A percentile compares a stretch with the other conserved stretches of the same genome.
phyloP scores from a whole-genome alignment of 192 early-diverging fungal genomes.

The Gaertneriomyces sp. region DNA sequence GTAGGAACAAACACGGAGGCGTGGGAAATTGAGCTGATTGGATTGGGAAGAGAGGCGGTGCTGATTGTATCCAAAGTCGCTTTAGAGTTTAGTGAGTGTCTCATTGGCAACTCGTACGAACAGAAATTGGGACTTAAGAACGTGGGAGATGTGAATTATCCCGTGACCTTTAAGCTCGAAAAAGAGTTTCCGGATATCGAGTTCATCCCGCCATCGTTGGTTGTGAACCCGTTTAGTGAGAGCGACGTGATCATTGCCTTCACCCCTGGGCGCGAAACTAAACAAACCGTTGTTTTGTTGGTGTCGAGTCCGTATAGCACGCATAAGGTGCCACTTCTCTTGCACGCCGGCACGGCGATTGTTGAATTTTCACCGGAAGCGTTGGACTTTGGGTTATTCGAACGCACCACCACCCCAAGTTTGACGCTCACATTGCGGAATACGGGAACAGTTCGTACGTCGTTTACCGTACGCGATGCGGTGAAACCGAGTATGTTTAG shows the following conservation, averaged over 20 bases:
- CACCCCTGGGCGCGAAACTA: conserved; percentile 48
- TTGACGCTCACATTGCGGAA: conserved; percentile 46
- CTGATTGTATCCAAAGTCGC: conserved; percentile 58
- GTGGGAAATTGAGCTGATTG: conserved; percentile 62
- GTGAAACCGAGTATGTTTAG: conserved; percentile 51
- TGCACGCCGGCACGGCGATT: conserved; percentile 53
- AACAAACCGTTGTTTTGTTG: conserved; percentile 43
- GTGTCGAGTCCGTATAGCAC: conserved; percentile 57
- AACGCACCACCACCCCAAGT: conserved; percentile 44
- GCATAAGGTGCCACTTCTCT: conserved; percentile 53
- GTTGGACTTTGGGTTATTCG: conserved; percentile 66
- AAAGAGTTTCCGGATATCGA: conserved; percentile 50
- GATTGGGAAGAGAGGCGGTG: conserved; percentile 59
- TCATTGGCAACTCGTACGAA: conserved; percentile 65
- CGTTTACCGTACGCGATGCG: conserved; percentile 46
- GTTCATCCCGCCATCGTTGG: conserved; percentile 50
- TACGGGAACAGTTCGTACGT: conserved; percentile 53
- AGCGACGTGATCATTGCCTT: conserved; percentile 49
- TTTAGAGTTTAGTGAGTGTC: conserved; percentile 58
- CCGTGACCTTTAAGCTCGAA: conserved; percentile 56
- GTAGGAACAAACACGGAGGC: conserved; percentile 51
- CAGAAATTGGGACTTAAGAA: conserved; percentile 63
- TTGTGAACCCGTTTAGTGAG: conserved; percentile 57
- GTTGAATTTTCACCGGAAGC: conserved; percentile 46
- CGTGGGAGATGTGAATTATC: conserved; percentile 67